A percentile compares a stretch with the other conserved stretches of the same genome.
phyloP scores from a whole-genome alignment of 139 green algal species.

The Volvox reticuliferus region DNA sequence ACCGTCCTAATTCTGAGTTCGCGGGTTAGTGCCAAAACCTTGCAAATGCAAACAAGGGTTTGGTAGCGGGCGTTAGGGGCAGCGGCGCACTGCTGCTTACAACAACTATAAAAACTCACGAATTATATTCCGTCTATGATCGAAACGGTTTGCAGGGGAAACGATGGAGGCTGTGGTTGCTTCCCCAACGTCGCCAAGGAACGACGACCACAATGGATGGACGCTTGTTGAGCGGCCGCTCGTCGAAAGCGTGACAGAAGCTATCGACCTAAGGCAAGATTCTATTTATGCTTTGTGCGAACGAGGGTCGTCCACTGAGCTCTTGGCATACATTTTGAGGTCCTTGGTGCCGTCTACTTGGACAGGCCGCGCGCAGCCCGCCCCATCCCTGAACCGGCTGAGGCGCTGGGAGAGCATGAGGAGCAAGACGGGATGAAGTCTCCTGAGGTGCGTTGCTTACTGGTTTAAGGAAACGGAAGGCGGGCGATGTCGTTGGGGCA shows the following conservation, averaged over 20 bases:
- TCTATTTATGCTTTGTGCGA: not conserved
- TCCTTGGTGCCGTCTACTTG: not conserved
- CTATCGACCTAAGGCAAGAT: not conserved
- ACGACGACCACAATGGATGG: conserved; percentile 20
- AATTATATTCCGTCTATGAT: not conserved
- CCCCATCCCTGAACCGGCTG: not conserved
- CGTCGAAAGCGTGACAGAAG: not conserved
- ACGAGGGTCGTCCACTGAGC: no score
- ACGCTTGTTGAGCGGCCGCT: conserved; percentile 19
- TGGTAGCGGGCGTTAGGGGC: not conserved
- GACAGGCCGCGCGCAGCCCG: conserved; percentile 30
- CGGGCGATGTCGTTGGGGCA: no score
- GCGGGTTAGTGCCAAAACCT: not conserved
- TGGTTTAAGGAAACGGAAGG: no score
- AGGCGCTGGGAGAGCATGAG: not conserved
- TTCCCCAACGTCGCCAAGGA: not conserved
- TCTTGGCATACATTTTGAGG: not conserved
- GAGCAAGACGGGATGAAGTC: conserved; percentile 28
- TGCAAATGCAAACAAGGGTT: conserved; percentile 11
- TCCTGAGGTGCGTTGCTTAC: not conserved
- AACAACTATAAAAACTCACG: not conserved
- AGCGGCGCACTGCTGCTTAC: no score
- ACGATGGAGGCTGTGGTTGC: not conserved
- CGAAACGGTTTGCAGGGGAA: not conserved
- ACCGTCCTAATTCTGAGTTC: no score